Conservation (phyloP, 2,329 filamentous ascomycete species). For the Lecanosticta acicola region DNA sequence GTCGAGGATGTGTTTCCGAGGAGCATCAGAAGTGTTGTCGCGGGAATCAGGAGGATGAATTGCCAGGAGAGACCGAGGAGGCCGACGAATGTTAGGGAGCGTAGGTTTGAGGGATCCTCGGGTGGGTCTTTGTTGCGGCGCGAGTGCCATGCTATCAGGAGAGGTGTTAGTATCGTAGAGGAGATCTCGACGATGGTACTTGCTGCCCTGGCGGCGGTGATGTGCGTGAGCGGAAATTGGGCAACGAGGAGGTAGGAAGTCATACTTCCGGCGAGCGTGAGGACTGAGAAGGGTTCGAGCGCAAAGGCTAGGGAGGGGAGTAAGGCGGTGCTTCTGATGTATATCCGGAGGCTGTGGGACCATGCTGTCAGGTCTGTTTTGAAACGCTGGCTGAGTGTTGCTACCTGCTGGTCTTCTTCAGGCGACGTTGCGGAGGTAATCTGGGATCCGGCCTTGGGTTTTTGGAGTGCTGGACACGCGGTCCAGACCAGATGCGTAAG, state of each 20-base stretch:
- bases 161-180: slow-evolving; percentile 7
- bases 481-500: slow-evolving; percentile 1
- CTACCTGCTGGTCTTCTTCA: too few species aligned
- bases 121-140: background rate
- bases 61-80: slow-evolving; percentile 8
- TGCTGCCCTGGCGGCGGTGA: slow-evolving; percentile 6
- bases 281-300: slow-evolving; percentile 6
- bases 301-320: slow-evolving; percentile 5
- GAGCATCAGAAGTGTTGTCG: slow-evolving; percentile 1
- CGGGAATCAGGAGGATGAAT: slow-evolving; percentile 4
- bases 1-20: background rate
- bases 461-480: background rate
- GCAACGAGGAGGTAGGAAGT: slow-evolving; percentile 4
- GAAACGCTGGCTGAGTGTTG: too few species aligned
- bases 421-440: background rate
- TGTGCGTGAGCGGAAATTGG: slow-evolving; percentile 3
- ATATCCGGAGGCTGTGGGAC: background rate
- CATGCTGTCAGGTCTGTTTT: background rate
- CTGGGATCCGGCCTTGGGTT: background rate
- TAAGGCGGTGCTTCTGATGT: background rate
- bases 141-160: slow-evolving; percentile 1
- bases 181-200: slow-evolving; percentile 7
- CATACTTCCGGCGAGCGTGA: slow-evolving; percentile 8
- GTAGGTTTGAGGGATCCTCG: background rate
- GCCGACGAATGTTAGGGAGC: slow-evolving; percentile 3